These are phyloP conservation scores for Deinandra increscens DNA, from an alignment of 129 eudicot species.

Conservation along the genomic window DNA sequence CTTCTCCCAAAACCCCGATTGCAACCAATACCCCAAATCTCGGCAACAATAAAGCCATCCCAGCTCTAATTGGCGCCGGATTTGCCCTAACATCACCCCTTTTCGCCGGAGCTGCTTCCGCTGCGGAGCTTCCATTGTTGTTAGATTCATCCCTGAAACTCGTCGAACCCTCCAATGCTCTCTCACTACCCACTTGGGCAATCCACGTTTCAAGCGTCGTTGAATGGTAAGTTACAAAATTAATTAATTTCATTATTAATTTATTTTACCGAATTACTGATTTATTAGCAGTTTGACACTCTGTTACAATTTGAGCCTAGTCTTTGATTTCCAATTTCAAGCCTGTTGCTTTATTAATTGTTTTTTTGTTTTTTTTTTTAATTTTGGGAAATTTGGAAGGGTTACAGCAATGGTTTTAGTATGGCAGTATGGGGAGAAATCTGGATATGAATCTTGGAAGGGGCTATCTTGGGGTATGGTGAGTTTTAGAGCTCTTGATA, in stretches of 20 bases:
- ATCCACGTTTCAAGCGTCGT: slow-evolving; percentile 94
- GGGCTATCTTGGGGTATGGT: slow-evolving; percentile 99
- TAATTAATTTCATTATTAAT: too few species aligned
- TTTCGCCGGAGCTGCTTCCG: slow-evolving; percentile 42
- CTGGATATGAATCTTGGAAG: slow-evolving; percentile 91
- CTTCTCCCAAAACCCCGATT: slow-evolving; percentile 16
- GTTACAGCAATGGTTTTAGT: slow-evolving; percentile 86
- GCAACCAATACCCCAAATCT: not conserved
- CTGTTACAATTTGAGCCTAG: not conserved
- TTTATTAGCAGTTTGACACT: not conserved
- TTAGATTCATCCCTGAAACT: slow-evolving; percentile 45
- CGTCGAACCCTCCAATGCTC: slow-evolving; percentile 83
- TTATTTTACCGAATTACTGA: not conserved
- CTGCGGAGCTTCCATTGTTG: slow-evolving; percentile 46
- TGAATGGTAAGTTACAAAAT: slow-evolving; percentile 53
- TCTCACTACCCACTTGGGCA: slow-evolving; percentile 96
- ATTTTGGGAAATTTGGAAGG: slow-evolving; percentile 39
- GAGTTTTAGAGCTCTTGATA: slow-evolving; percentile 32
- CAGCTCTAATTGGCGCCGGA: slow-evolving; percentile 53
- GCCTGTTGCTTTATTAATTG: not conserved
- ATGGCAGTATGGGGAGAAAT: slow-evolving; percentile 87
- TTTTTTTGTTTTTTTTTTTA: slow-evolving; percentile 17
- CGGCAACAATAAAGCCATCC: slow-evolving; percentile 26
- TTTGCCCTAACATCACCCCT: slow-evolving; percentile 53
- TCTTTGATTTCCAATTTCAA: slow-evolving; percentile 1